Evolutionary conservation across 1,284 basidiomycete species (phyloP).

Genomic region (Cryptococcus depauperatus): DNA sequence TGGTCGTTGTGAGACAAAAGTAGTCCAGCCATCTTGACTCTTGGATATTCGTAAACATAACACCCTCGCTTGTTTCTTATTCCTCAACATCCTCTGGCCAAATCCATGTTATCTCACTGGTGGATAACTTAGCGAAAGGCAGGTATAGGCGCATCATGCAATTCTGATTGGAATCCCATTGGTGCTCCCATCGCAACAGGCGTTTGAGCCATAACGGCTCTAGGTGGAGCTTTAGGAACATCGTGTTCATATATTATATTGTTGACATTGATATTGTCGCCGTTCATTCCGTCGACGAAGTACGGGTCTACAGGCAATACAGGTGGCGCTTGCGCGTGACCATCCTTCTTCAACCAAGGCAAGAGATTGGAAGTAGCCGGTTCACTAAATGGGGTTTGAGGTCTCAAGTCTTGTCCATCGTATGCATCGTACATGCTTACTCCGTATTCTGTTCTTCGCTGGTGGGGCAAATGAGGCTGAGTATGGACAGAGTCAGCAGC

Average conservation of each 20-base stretch:
- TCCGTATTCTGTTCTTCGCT: conserved; percentile 4
- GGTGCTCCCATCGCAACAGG: neutral
- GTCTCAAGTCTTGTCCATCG: conserved; percentile 3
- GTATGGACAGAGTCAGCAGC: neutral
- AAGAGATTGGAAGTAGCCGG: conserved; percentile 13
- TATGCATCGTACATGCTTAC: conserved; percentile 8
- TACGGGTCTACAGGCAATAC: neutral
- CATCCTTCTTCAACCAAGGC: conserved; percentile 13
- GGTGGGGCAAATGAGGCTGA: conserved; percentile 1
- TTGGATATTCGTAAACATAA: too few relatives aligned
- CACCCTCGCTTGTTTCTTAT: too few relatives aligned
- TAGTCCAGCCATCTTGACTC: too few relatives aligned
- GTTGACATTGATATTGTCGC: neutral
- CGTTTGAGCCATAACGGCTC: conserved; percentile 11
- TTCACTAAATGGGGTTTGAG: conserved; percentile 9
- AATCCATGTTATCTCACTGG: neutral
- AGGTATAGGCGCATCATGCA: conserved; percentile 10
- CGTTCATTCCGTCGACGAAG: neutral
- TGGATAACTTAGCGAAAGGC: conserved; percentile 4
- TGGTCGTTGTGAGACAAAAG: too few relatives aligned
- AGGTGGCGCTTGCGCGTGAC: neutral
- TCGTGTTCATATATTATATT: neutral
- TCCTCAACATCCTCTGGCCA: too few relatives aligned
- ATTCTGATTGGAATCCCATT: conserved; percentile 4
- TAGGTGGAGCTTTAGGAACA: conserved; percentile 5